Evolutionary conservation across 352 stramenopile genomes (phyloP), one percentile per base, ranked within the genome.

Genomic region (Phytophthora pini): DNA sequence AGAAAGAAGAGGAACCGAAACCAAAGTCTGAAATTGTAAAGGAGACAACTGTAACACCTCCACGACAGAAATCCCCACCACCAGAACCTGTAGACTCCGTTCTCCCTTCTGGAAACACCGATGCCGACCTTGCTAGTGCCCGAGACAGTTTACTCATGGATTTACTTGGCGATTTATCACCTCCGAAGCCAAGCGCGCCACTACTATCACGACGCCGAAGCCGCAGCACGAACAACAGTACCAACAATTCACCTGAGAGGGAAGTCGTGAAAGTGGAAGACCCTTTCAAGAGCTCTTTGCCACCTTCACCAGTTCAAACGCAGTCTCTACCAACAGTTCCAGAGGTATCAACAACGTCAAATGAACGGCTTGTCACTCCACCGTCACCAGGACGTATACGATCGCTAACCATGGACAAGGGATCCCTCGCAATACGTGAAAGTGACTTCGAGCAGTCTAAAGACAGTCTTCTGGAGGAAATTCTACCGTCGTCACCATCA

Each of bases 391-490:
- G 68, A 9, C 74, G 57, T 12, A 77, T 68, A 12, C 72, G 81
- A 60, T 65, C 79, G 5, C 74, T 86, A 51, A 81, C 74, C 12
- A 38, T 84, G 13, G 68, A 73, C 46, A 80, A 78, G 47, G 57
- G 75, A 4, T 59, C 74, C 5, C 56, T 74, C 2, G 71, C 67
- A 8, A 83, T 84, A 41, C 79, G 77, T 4, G 80, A 89, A 43
- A 72, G 62, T 11, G 80, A 89, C 34, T 91, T 89, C 39, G 82
- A 91, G 54, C 82, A 87, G 58, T 82, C 80, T 8, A 91, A 91
- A 55, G 80, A 87, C 61, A 85, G 79, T 61, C 45, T 91, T 3
- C 65, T 91, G 5, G 80, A 91, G 47, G 80, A 91, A 44, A 71
- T 91, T 12, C 48, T 89, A 12, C 64, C 79, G 2, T 71, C 74